phyloP scores from a whole-genome alignment of 2,329 filamentous ascomycete species.

The Alternaria triticina region DNA sequence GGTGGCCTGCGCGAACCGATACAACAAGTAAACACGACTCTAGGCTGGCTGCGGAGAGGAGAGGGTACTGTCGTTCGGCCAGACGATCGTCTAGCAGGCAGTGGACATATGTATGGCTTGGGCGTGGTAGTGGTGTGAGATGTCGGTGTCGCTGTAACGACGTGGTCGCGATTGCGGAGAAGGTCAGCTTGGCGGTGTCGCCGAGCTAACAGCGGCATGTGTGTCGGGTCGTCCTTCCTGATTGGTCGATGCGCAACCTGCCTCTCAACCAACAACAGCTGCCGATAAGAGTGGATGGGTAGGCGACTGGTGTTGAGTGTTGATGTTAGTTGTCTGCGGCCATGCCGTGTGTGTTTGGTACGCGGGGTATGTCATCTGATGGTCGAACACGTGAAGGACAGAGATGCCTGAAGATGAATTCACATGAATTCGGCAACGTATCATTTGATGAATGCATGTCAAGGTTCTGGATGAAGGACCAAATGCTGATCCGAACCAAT shows the following conservation, averaged over 20 bases:
- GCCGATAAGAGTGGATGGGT: slow-evolving; percentile 31
- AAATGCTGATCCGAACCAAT: slow-evolving; percentile 29
- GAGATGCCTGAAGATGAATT: slow-evolving; percentile 29
- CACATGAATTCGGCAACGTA: slow-evolving; percentile 28
- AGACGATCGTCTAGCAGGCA: slow-evolving; percentile 50
- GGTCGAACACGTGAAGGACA: slow-evolving; percentile 24
- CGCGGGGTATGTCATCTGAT: slow-evolving; percentile 15
- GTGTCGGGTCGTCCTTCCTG: slow-evolving; percentile 24
- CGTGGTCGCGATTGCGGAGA: slow-evolving; percentile 37
- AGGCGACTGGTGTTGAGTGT: slow-evolving; percentile 33
- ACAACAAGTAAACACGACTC: slow-evolving; percentile 48
- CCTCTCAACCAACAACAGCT: slow-evolving; percentile 40
- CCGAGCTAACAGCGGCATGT: slow-evolving; percentile 36
- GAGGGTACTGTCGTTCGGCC: slow-evolving; percentile 46
- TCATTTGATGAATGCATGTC: slow-evolving; percentile 27
- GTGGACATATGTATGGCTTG: slow-evolving; percentile 33
- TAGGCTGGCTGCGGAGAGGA: slow-evolving; percentile 52
- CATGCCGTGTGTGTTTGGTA: slow-evolving; percentile 13
- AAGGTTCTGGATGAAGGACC: slow-evolving; percentile 29
- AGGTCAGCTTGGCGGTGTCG: slow-evolving; percentile 25
- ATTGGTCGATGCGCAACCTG: slow-evolving; percentile 31
- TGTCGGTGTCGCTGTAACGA: slow-evolving; percentile 29
- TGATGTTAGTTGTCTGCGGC: slow-evolving; percentile 21
- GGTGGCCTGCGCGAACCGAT: slow-evolving; percentile 44
- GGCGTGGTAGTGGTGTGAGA: slow-evolving; percentile 28